A percentile compares a stretch with the other conserved stretches of the same genome.
Conservation (phyloP, 2,329 filamentous ascomycete species). For the Mariannaea elegans region DNA sequence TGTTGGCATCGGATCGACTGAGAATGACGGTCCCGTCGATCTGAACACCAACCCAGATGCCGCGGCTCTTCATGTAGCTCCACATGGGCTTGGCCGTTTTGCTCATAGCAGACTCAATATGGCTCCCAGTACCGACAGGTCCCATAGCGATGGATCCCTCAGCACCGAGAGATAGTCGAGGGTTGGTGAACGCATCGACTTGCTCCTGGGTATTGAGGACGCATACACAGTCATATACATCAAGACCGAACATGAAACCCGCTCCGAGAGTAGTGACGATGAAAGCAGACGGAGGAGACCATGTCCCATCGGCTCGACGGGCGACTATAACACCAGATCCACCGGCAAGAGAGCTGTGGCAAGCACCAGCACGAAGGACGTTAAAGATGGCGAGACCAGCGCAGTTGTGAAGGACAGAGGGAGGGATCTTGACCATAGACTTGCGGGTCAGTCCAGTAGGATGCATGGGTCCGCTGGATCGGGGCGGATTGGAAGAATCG, state of each 20-base stretch:
- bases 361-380: conserved; percentile 67
- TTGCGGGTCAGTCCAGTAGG: conserved; percentile 45
- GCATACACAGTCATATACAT: conserved; percentile 80
- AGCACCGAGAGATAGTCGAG: conserved; percentile 73
- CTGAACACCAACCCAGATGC: conserved; percentile 81
- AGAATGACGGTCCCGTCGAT: conserved; percentile 84
- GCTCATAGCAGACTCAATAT: conserved; percentile 54
- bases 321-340: conserved; percentile 68
- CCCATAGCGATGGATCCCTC: conserved; percentile 74
- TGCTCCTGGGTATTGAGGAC: conserved; percentile 77
- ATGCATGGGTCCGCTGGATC: conserved; percentile 40
- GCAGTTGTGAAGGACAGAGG: conserved; percentile 60
- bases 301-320: conserved; percentile 65
- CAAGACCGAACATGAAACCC: conserved; percentile 76
- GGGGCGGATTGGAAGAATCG: conserved; percentile 28
- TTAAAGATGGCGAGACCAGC: conserved; percentile 72
- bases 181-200: conserved; percentile 72
- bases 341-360: conserved; percentile 64
- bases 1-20: conserved; percentile 80
- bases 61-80: conserved; percentile 83
- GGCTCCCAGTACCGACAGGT: conserved; percentile 67
- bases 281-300: conserved; percentile 79
- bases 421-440: conserved; percentile 49
- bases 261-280: conserved; percentile 75
- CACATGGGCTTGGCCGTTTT: conserved; percentile 68